Base-by-base conservation (phyloP, 2,329 filamentous ascomycete genomes). In the Ceratocystis variospora region DNA sequence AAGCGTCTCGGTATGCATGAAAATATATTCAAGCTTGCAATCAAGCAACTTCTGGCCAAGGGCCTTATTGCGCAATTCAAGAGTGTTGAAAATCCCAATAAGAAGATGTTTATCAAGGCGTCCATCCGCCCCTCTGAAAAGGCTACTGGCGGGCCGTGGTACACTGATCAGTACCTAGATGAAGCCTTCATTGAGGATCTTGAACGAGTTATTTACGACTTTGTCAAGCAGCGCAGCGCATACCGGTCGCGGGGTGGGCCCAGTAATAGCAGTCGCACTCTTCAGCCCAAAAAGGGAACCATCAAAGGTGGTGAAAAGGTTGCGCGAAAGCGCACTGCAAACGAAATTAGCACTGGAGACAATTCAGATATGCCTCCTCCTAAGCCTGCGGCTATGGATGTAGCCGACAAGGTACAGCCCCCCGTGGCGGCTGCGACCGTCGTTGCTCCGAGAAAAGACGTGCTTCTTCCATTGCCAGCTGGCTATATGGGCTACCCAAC, bases 91-190 rank as follows among this genome's bases (percentile, higher is more conserved):
- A 87, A 89, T 73, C 90, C 90, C 33, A 89, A 87, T 70, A 88
- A 94, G 74, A 96, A 96, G 77, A 96, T 96, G 83, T 99, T 94
- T 80, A 96, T 99, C 81, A 87, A 96, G 72, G 85, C 87, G 65
- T 87, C 87, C 69, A 83, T 99, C 68, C 84, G 86, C 10, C 93
- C 94, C 0, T 90, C 87, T 65, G 92, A 96, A 69, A 88, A 94
- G 69, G 89, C 95, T 61, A 96, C 91, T 0, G 94, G 94, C 61
- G 94, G 94, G 1, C 88, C 90, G 7, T 99, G 93, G 90, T 96
- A 94, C 75, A 92, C 89, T 6, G 91, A 96, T 69, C 89, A 90
- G 64, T 88, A 92, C 70, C 82, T 97, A 12, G 94, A 99, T 75
- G 87, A 89, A 70, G 88, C 88, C 67, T 90, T 99, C 74, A 92